phyloP scores from a whole-genome alignment of 768 basidiomycete genomes.

The Pisolithus sp. region DNA sequence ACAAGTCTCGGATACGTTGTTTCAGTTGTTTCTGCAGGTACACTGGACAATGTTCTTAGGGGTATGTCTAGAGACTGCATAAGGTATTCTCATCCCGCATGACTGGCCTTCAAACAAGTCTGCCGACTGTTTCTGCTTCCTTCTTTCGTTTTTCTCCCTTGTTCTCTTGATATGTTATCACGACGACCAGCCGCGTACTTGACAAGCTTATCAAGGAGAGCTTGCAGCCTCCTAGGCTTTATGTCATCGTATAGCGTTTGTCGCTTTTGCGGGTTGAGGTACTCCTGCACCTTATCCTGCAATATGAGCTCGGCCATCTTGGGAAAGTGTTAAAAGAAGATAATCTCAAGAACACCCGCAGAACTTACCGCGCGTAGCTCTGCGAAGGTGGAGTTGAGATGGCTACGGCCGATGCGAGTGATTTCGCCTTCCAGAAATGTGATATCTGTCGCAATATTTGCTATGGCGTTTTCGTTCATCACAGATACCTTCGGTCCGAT shows the following conservation, averaged over 20 bases:
- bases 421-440: conserved; percentile 87
- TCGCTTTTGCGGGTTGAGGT: conserved; percentile 63
- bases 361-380: conserved; percentile 71
- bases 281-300: conserved; percentile 70
- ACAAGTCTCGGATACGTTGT: too few species aligned
- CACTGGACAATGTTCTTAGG: too few species aligned
- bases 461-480: conserved; percentile 87
- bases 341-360: background rate
- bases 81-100: background rate
- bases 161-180: conserved; percentile 52
- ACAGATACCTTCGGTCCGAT: conserved; percentile 65
- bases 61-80: background rate
- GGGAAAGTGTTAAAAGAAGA: conserved; percentile 4
- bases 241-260: conserved; percentile 60
- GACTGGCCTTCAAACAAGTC: conserved; percentile 29
- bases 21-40: too few species aligned
- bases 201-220: conserved; percentile 74
- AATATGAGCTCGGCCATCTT: conserved; percentile 72
- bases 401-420: conserved; percentile 62
- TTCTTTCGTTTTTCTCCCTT: conserved; percentile 66
- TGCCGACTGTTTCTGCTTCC: conserved; percentile 72
- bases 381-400: conserved; percentile 65
- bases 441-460: conserved; percentile 80
- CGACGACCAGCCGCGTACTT: conserved; percentile 59
- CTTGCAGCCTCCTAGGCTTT: conserved; percentile 65